Conservation (phyloP, 2,329 filamentous ascomycete genomes). For the Xylaria sp. region DNA sequence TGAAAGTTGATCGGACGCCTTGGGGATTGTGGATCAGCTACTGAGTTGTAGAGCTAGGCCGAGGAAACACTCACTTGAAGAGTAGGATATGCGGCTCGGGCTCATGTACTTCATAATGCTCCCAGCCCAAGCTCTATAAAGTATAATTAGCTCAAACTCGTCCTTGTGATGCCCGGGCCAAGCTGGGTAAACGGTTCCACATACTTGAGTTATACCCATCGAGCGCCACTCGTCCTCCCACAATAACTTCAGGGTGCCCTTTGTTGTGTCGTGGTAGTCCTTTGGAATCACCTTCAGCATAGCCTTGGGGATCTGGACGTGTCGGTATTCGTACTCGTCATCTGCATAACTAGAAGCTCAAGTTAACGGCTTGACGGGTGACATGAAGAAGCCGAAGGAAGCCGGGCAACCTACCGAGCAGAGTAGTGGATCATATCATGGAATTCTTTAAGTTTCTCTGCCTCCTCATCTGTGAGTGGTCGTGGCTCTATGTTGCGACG, state of each 20-base stretch:
- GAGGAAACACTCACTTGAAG: conserved; percentile 83
- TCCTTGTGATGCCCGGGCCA: background rate
- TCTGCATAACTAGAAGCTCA: conserved; percentile 80
- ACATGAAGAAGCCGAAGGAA: background rate
- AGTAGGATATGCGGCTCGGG: conserved; percentile 97
- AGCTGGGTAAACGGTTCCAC: conserved; percentile 38
- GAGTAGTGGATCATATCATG: conserved; percentile 97
- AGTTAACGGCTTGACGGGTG: conserved; percentile 19
- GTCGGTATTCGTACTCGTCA: conserved; percentile 92
- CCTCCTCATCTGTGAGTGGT: conserved; percentile 78
- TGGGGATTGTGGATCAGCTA: conserved; percentile 29
- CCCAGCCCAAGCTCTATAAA: conserved; percentile 91
- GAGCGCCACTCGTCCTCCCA: conserved; percentile 99
- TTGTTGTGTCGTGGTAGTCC: conserved; percentile 88
- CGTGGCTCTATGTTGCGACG: conserved; percentile 89
- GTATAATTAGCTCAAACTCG: conserved; percentile 18
- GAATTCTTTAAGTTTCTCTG: conserved; percentile 88
- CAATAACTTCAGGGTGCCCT: conserved; percentile 93
- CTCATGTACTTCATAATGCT: conserved; percentile 99
- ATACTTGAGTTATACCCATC: conserved; percentile 94
- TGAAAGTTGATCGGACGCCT: conserved; percentile 89
- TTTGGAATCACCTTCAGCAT: conserved; percentile 98
- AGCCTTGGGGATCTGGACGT: conserved; percentile 95
- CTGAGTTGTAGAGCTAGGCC: conserved; percentile 1
- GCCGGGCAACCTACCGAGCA: conserved; percentile 69